phyloP scores from a whole-genome alignment of 768 basidiomycete genomes.

The Naganishia kalamii region DNA sequence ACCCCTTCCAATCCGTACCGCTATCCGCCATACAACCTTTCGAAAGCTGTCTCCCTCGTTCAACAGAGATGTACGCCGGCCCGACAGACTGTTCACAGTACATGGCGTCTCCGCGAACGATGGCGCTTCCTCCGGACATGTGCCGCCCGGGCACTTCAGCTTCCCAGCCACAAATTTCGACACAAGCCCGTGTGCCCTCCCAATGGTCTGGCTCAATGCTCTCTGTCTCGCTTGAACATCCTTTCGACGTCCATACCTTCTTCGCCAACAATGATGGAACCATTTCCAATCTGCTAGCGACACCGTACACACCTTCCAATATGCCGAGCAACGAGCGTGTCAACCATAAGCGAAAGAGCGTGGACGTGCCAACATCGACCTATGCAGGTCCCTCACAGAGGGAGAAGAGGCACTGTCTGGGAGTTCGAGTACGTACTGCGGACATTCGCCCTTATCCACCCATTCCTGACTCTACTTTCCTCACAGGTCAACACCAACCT shows the following conservation, averaged over 20 bases:
- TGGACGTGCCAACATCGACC: neutral
- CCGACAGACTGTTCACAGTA: neutral
- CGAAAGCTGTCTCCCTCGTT: neutral
- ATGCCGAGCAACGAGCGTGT: neutral
- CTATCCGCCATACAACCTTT: constrained; percentile 3
- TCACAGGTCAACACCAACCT: neutral
- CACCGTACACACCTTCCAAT: neutral
- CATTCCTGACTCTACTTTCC: neutral
- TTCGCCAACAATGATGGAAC: constrained; percentile 7
- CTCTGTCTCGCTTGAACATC: neutral
- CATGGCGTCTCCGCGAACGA: neutral
- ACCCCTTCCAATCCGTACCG: neutral
- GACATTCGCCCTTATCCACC: neutral
- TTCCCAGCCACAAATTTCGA: neutral
- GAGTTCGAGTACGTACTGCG: neutral
- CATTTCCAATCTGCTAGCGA: neutral
- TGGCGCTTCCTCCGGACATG: neutral
- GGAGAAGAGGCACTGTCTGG: neutral
- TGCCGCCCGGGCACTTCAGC: neutral
- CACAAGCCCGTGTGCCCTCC: neutral
- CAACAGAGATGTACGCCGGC: neutral
- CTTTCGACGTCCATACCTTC: constrained; percentile 2
- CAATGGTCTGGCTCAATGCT: neutral
- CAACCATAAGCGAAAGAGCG: neutral
- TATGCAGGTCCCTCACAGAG: neutral